These are phyloP conservation scores for Schizothecium vesticola DNA, from an alignment of 495 filamentous ascomycete genomes.

Conservation along the genomic window DNA sequence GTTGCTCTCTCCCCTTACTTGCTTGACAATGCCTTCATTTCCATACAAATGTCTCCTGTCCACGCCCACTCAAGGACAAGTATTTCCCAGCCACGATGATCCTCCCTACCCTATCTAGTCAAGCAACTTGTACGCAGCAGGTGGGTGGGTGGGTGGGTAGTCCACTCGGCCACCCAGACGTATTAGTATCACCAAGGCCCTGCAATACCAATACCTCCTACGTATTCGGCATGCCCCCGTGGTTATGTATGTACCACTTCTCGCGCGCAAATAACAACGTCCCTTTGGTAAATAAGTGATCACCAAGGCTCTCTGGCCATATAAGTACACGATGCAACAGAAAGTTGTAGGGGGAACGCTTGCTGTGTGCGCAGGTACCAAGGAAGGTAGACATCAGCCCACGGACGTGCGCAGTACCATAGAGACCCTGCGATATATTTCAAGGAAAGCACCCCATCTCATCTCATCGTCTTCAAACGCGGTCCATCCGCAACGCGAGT, in stretches of 20 bases:
- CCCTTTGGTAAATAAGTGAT: neutral
- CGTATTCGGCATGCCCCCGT: neutral
- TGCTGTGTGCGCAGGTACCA: too few species aligned
- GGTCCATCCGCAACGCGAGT: neutral
- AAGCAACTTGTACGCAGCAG: neutral
- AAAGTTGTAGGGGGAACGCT: neutral
- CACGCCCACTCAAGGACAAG: too few species aligned
- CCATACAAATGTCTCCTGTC: too few species aligned
- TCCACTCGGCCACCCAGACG: neutral
- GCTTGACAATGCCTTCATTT: too few species aligned
- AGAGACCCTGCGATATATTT: neutral
- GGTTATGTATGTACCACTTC: neutral
- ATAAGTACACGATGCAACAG: neutral
- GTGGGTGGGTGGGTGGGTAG: neutral
- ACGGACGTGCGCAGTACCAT: neutral
- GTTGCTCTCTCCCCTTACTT: too few species aligned
- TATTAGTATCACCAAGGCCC: neutral
- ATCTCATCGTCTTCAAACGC: neutral
- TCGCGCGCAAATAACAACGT: neutral
- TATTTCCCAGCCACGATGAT: neutral
- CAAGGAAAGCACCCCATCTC: neutral
- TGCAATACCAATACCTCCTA: neutral
- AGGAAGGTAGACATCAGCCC: too few species aligned
- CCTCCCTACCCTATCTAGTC: neutral
- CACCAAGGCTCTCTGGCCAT: too few species aligned